A percentile compares a stretch with the other conserved stretches of the same genome.
phyloP scores from a whole-genome alignment of 169 alveolate species.

The Plasmodium reichenowi region DNA sequence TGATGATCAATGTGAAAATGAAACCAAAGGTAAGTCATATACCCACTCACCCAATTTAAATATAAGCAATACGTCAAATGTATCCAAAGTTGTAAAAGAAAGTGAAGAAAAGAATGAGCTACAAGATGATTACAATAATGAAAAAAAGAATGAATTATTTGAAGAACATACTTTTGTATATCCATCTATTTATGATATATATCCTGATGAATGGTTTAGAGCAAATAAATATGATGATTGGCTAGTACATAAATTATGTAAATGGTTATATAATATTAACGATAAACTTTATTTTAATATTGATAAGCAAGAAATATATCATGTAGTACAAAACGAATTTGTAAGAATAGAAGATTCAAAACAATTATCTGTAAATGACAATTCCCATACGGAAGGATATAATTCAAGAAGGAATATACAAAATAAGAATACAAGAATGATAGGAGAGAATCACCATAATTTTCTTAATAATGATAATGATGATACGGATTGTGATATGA shows the following conservation, averaged over 20 bases:
- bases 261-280: slow-evolving; percentile 82
- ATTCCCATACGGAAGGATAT: not conserved
- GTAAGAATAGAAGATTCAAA: slow-evolving; percentile 14
- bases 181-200: slow-evolving; percentile 35
- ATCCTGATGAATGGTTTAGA: slow-evolving; percentile 39
- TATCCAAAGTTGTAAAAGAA: too few relatives aligned
- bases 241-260: slow-evolving; percentile 78
- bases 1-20: not conserved
- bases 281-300: slow-evolving; percentile 82
- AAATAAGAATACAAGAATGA: not conserved
- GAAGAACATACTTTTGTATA: not conserved
- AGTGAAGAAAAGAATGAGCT: too few relatives aligned
- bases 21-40: too few relatives aligned
- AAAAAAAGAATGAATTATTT: slow-evolving; percentile 9
- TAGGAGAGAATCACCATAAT: not conserved
- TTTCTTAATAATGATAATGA: not conserved
- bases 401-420: not conserved
- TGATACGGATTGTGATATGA: not conserved
- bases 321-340: slow-evolving; percentile 15
- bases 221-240: slow-evolving; percentile 78
- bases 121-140: too few relatives aligned
- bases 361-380: slow-evolving; percentile 8
- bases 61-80: too few relatives aligned
- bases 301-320: slow-evolving; percentile 57
- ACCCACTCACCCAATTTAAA: too few relatives aligned